A percentile compares a stretch with the other conserved stretches of the same genome.
These are phyloP conservation scores for Irpex lacteus DNA, from an alignment of 1,284 basidiomycete species.

Conservation along the genomic window DNA sequence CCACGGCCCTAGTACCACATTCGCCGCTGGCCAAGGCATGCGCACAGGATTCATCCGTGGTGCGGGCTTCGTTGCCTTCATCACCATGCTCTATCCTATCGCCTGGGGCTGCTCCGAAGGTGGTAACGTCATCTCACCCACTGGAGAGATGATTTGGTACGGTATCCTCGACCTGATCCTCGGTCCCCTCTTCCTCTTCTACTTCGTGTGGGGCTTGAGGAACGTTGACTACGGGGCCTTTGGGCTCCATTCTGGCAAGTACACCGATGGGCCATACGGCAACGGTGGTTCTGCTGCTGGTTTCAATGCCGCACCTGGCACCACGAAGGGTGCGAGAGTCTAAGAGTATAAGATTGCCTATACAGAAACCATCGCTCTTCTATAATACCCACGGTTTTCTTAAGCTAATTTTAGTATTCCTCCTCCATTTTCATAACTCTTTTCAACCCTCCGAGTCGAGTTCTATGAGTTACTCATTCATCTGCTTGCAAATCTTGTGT, in stretches of 20 bases:
- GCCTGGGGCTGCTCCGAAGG: constrained; percentile 48
- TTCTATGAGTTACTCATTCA: no score
- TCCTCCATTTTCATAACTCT: no score
- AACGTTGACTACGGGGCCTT: constrained; percentile 26
- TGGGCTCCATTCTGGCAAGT: constrained; percentile 27
- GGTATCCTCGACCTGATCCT: constrained; percentile 59
- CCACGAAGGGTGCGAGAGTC: no score
- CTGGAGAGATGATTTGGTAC: constrained; percentile 52
- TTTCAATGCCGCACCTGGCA: no score
- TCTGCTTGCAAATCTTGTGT: no score
- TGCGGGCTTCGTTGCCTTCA: constrained; percentile 42
- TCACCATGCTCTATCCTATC: constrained; percentile 52
- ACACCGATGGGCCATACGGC: constrained; percentile 19
- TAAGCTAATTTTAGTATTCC: no score
- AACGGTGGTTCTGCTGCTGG: not conserved
- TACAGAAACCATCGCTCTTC: no score
- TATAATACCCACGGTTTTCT: no score
- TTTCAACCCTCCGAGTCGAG: no score
- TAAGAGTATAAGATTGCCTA: no score
- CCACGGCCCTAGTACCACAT: constrained; percentile 30
- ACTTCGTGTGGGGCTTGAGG: constrained; percentile 30
- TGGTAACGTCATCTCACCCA: constrained; percentile 41
- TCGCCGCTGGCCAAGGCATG: constrained; percentile 35
- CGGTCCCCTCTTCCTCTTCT: constrained; percentile 46
- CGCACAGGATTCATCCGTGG: constrained; percentile 39